Base-by-base conservation (phyloP, 2,329 filamentous ascomycete species). In the Xylaria digitata region DNA sequence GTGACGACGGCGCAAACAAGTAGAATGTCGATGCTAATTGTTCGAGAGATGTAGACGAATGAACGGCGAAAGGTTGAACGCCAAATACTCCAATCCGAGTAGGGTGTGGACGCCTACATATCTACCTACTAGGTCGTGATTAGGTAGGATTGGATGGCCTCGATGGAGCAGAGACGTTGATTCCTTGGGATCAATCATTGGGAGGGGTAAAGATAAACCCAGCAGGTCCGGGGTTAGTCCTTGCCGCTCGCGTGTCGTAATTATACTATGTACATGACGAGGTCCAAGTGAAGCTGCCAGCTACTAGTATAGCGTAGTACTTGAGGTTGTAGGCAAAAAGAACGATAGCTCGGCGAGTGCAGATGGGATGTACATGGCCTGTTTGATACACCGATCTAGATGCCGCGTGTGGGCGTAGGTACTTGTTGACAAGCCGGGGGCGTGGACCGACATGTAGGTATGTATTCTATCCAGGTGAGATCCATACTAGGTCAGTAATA, bases 351-450 rank as follows among this genome's bases (percentile, higher is more conserved):
- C 65, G 54, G 52, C 61, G 19, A 64, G 56, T 46, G 49, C 45
- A 66, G 54, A 66, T 46, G 13, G 63, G 62, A 68, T 50, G 52
- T 63, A 63, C 50, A 64, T 30, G 65, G 56, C 37, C 9, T 60
- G 63, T 63, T 66, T 58, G 58, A 68, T 68, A 66, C 58, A 68
- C 66, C 59, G 66, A 68, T 68, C 58, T 30, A 68, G 48, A 46
- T 43, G 56, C 57, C 56, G 57, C 54, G 50, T 42, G 58, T 43
- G 49, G 3, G 40, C 30, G 43, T n/a, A 54, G 68, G 54, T 60
- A 61, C 52, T 26, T 34, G 50, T 34, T 30, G 53, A 48, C 53
- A 21, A 57, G 59, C 64, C 26, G 43, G 66, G 62, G 61, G 66
- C 11, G 63, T 67, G 54, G 13, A 17, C 30, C 43, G 26, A 26